These are phyloP conservation scores for Camelina hispida DNA, from an alignment of 345 rosid species.

Conservation along the genomic window DNA sequence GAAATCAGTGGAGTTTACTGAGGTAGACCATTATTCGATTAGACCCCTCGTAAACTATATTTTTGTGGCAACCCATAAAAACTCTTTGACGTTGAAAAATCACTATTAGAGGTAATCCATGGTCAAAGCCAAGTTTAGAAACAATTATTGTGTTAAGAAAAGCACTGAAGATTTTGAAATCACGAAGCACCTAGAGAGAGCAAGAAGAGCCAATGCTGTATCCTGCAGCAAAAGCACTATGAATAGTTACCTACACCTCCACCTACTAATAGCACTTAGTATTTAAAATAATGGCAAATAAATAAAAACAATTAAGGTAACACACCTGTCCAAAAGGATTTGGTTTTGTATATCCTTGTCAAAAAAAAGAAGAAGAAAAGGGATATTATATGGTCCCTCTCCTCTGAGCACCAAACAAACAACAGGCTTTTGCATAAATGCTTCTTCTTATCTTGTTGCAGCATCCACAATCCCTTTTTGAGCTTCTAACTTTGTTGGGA, in stretches of 20 bases:
- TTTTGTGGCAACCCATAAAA: neutral
- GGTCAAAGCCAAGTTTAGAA: conserved; percentile 32
- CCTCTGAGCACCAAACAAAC: conserved; percentile 31
- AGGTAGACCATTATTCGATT: neutral
- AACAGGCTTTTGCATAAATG: conserved; percentile 46
- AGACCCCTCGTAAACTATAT: neutral
- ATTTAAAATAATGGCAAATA: neutral
- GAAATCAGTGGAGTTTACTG: neutral
- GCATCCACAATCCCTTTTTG: conserved; percentile 36
- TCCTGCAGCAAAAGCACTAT: conserved; percentile 30
- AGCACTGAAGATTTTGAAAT: conserved; percentile 39
- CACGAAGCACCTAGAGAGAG: conserved; percentile 41
- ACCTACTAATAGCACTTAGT: conserved; percentile 22
- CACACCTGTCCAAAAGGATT: conserved; percentile 14
- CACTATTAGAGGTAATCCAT: conserved; percentile 28
- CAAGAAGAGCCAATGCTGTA: conserved; percentile 36
- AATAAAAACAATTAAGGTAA: neutral
- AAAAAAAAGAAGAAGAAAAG: conserved; percentile 18
- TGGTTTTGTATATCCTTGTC: conserved; percentile 18
- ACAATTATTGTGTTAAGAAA: conserved; percentile 25
- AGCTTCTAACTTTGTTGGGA: conserved; percentile 45
- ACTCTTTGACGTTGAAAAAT: neutral
- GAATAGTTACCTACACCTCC: conserved; percentile 28
- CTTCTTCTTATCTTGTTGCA: conserved; percentile 37
- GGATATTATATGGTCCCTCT: conserved; percentile 36